These are phyloP conservation scores for Epichloe hybrida DNA, from an alignment of 2,329 filamentous ascomycete species.

Conservation along the genomic window DNA sequence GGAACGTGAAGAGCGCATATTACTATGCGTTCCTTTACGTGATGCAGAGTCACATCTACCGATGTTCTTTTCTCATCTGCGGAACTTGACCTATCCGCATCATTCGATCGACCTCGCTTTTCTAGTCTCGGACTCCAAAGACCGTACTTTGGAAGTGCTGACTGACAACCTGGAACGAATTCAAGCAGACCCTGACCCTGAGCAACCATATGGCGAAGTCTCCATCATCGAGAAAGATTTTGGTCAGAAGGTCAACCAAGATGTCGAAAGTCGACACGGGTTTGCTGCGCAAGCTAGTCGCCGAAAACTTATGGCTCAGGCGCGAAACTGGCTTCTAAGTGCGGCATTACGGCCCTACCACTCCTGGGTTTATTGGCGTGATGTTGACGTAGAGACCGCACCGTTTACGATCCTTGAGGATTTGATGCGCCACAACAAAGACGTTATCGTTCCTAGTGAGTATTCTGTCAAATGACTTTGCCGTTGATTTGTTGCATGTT, in stretches of 20 bases:
- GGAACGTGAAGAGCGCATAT: slow-evolving; percentile 90
- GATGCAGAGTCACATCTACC: slow-evolving; percentile 83
- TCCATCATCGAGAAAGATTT: slow-evolving; percentile 98
- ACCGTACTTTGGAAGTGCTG: slow-evolving; percentile 68
- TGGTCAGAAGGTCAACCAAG: slow-evolving; percentile 92
- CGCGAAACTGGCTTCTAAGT: slow-evolving; percentile 90
- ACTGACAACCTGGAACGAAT: slow-evolving; percentile 62
- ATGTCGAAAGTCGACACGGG: slow-evolving; percentile 92
- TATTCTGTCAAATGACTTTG: slow-evolving; percentile 12
- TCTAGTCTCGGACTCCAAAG: slow-evolving; percentile 92
- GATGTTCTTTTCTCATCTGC: slow-evolving; percentile 98
- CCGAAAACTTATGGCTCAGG: slow-evolving; percentile 95
- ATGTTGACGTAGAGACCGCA: slow-evolving; percentile 95
- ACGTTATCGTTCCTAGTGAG: slow-evolving; percentile 96
- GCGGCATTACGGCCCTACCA: slow-evolving; percentile 88
- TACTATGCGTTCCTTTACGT: slow-evolving; percentile 85
- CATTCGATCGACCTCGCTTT: slow-evolving; percentile 94
- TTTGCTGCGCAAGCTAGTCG: slow-evolving; percentile 91
- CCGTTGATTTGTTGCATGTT: neutral
- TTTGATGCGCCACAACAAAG: slow-evolving; percentile 97
- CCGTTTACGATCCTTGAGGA: slow-evolving; percentile 95
- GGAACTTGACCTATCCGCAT: slow-evolving; percentile 94
- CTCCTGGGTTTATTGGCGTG: slow-evolving; percentile 98
- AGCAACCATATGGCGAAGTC: slow-evolving; percentile 84
- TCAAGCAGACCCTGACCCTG: slow-evolving; percentile 66